Percentiles rank a stretch among this genome's conserved stretches.
phyloP scores from a whole-genome alignment of 2,329 filamentous ascomycete genomes.

The Fusarium chlamydosporum region DNA sequence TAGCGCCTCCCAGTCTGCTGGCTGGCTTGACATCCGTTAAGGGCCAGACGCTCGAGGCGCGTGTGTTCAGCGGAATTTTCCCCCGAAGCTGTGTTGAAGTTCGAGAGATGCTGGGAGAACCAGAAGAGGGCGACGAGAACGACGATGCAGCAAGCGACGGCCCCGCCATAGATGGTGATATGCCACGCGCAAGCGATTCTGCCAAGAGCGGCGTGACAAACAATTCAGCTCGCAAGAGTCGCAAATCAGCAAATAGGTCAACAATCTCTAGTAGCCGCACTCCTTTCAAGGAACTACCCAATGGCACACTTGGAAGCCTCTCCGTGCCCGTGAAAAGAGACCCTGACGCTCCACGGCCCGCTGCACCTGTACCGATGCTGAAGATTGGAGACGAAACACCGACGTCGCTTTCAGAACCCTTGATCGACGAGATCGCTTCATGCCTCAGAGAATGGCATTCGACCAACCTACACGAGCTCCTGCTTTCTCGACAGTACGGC shows the following conservation, averaged over 20 bases:
- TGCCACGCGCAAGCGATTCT: constrained; percentile 62
- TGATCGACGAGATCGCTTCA: constrained; percentile 97
- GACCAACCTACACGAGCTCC: constrained; percentile 91
- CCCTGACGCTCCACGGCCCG: constrained; percentile 79
- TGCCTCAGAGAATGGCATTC: constrained; percentile 99
- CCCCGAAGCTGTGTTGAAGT: constrained; percentile 95
- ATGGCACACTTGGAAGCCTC: constrained; percentile 59
- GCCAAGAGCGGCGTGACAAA: constrained; percentile 67
- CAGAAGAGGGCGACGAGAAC: constrained; percentile 66
- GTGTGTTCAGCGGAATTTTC: constrained; percentile 99
- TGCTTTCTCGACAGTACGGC: constrained; percentile 85
- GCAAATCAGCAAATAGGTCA: constrained; percentile 52
- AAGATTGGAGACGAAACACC: constrained; percentile 98
- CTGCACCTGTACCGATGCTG: constrained; percentile 95
- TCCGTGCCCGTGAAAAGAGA: constrained; percentile 70
- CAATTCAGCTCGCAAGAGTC: constrained; percentile 56
- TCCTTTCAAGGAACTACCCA: constrained; percentile 57
- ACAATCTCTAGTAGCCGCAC: constrained; percentile 48
- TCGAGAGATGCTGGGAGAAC: constrained; percentile 88
- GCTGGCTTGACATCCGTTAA: constrained; percentile 91
- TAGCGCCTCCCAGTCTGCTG: constrained; percentile 92
- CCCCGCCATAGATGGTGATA: constrained; percentile 46
- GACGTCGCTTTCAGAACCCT: constrained; percentile 86
- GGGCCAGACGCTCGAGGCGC: constrained; percentile 92
- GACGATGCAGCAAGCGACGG: constrained; percentile 57